phyloP scores from a whole-genome alignment of 1,284 basidiomycete genomes.

The Kalmanozyma brasiliensis region DNA sequence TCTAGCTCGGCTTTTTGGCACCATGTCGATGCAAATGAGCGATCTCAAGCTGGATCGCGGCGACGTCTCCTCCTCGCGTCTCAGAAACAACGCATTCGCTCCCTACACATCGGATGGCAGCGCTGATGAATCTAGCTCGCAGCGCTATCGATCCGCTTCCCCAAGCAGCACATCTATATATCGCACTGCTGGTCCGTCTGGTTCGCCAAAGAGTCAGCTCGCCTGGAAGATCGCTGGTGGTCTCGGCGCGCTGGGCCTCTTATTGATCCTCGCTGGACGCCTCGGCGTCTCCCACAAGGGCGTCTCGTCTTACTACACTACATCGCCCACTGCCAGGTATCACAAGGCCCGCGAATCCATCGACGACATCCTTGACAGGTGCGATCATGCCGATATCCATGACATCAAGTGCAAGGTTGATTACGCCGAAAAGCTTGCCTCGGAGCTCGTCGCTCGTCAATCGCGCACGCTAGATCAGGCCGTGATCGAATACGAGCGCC shows the following conservation, averaged over 20 bases:
- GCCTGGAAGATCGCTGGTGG: background rate
- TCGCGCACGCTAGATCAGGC: constrained; percentile 21
- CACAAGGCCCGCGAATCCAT: constrained; percentile 1
- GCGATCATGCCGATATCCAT: constrained; percentile 9
- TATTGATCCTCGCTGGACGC: constrained; percentile 16
- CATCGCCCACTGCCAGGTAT: constrained; percentile 10
- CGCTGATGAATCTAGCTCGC: no score
- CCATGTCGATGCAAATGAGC: no score
- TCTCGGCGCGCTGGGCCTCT: constrained; percentile 16
- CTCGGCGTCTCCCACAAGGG: constrained; percentile 6
- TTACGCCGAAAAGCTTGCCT: constrained; percentile 20
- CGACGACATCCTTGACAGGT: constrained; percentile 16
- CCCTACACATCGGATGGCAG: no score
- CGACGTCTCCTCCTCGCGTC: no score
- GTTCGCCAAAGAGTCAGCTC: no score
- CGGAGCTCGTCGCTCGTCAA: constrained; percentile 24
- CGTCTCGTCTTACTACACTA: constrained; percentile 7
- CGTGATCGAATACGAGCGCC: constrained; percentile 18
- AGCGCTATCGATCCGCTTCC: no score
- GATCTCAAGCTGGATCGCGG: no score
- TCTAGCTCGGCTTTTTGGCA: no score
- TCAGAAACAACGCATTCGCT: no score
- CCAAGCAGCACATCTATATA: no score
- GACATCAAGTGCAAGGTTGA: constrained; percentile 31
- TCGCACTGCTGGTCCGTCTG: no score